These are phyloP conservation scores for Wickerhamiella sergipiensis DNA, from an alignment of 805 yeast genomes.

Conservation along the genomic window DNA sequence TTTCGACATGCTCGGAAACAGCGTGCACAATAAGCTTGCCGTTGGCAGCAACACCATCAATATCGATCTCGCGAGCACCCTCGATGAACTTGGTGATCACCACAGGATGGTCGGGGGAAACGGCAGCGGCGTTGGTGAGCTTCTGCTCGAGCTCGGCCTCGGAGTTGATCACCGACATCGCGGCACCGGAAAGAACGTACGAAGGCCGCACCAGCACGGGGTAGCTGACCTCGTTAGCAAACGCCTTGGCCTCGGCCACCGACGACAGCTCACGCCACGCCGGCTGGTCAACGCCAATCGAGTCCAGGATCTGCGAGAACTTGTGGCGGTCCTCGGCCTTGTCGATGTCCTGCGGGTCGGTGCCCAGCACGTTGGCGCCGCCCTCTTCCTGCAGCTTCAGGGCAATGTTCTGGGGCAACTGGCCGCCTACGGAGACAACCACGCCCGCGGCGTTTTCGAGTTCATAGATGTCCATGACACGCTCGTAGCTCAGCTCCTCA, in stretches of 20 bases:
- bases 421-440: conserved; percentile 95
- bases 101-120: conserved; percentile 93
- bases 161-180: conserved; percentile 84
- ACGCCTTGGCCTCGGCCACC: conserved; percentile 66
- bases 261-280: conserved; percentile 94
- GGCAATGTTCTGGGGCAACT: conserved; percentile 95
- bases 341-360: conserved; percentile 88
- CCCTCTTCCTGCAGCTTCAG: conserved; percentile 54
- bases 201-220: conserved; percentile 98
- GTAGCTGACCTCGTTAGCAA: conserved; percentile 77
- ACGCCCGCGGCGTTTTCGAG: conserved; percentile 81
- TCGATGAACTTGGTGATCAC: conserved; percentile 92
- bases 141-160: conserved; percentile 70
- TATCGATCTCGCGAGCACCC: conserved; percentile 94
- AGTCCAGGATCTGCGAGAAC: conserved; percentile 85
- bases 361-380: conserved; percentile 73
- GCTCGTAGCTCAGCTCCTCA: conserved; percentile 88
- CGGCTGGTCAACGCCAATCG: conserved; percentile 91
- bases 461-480: conserved; percentile 95
- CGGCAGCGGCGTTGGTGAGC: conserved; percentile 77
- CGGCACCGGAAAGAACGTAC: conserved; percentile 94
- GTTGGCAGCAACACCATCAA: conserved; percentile 87
- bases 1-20: conserved; percentile 93
- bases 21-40: conserved; percentile 90
- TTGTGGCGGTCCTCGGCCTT: conserved; percentile 98